These are phyloP conservation scores for Pseudozyma pruni DNA, from an alignment of 1,284 basidiomycete species.

Conservation along the genomic window DNA sequence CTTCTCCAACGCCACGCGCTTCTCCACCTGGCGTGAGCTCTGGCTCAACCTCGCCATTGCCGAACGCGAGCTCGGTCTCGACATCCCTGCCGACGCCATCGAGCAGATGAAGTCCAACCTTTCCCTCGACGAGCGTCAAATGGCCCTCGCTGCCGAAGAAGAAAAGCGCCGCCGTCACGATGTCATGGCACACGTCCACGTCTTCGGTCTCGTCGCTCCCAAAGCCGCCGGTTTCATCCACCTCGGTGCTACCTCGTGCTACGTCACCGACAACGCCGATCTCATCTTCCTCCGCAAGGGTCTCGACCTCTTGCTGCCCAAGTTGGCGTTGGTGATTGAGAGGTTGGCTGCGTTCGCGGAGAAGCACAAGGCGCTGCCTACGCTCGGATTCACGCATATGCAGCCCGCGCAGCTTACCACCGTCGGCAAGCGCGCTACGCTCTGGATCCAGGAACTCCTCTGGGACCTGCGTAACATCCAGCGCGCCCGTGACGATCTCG, in stretches of 20 bases:
- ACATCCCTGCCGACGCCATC: slow-evolving; percentile 89
- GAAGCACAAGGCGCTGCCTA: slow-evolving; percentile 69
- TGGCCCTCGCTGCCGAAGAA: slow-evolving; percentile 88
- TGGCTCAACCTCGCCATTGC: slow-evolving; percentile 97
- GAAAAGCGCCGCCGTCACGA: slow-evolving; percentile 98
- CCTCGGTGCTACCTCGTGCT: slow-evolving; percentile 96
- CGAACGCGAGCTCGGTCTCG: slow-evolving; percentile 92
- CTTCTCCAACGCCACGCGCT: slow-evolving; percentile 91
- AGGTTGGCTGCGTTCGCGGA: slow-evolving; percentile 83
- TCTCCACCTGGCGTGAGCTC: slow-evolving; percentile 93
- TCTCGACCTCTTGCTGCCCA: slow-evolving; percentile 83
- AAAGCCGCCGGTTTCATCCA: slow-evolving; percentile 98
- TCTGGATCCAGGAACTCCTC: slow-evolving; percentile 93
- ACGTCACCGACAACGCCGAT: slow-evolving; percentile 91
- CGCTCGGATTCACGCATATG: slow-evolving; percentile 96
- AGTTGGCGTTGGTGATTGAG: slow-evolving; percentile 88
- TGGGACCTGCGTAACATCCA: slow-evolving; percentile 96
- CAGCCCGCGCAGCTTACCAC: slow-evolving; percentile 98
- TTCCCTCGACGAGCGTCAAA: slow-evolving; percentile 85
- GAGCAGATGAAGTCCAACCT: slow-evolving; percentile 92
- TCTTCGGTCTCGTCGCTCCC: slow-evolving; percentile 91
- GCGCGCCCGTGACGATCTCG: slow-evolving; percentile 89
- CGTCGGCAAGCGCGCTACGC: slow-evolving; percentile 96
- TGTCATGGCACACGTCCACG: slow-evolving; percentile 99
- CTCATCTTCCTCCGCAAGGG: slow-evolving; percentile 93